Conservation (phyloP, 2,329 filamentous ascomycete genomes). For the Colletotrichum spaethianum region DNA sequence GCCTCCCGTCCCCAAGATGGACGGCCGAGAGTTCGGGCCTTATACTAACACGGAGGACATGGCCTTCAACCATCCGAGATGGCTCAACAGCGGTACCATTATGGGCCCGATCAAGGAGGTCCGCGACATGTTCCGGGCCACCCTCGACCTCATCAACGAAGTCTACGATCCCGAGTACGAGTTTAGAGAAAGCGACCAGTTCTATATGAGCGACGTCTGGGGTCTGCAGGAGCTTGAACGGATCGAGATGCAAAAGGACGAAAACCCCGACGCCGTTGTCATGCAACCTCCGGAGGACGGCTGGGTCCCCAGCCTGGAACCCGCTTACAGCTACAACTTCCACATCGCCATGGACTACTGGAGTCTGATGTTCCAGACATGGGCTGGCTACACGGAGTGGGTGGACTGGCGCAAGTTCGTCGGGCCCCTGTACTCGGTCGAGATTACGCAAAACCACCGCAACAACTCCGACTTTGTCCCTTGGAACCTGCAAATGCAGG, state of each 20-base stretch:
- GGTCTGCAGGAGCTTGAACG: conserved; percentile 59
- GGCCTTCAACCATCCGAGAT: conserved; percentile 53
- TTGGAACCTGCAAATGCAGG: conserved; percentile 51
- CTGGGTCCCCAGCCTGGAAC: conserved; percentile 42
- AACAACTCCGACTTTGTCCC: conserved; percentile 48
- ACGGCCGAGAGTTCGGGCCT: conserved; percentile 52
- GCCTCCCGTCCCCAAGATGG: conserved; percentile 53
- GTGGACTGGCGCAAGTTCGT: conserved; percentile 53
- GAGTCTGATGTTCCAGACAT: conserved; percentile 57
- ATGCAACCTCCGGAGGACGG: conserved; percentile 43
- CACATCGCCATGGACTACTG: conserved; percentile 59
- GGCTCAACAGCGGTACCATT: conserved; percentile 62
- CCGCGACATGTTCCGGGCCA: conserved; percentile 49
- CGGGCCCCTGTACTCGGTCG: conserved; percentile 45
- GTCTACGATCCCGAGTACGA: conserved; percentile 51
- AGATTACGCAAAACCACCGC: conserved; percentile 42
- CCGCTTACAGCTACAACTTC: conserved; percentile 44
- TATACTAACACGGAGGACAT: conserved; percentile 51
- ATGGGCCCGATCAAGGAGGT: conserved; percentile 56
- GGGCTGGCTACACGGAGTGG: conserved; percentile 53
- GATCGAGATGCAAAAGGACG: conserved; percentile 46
- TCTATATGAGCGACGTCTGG: conserved; percentile 59
- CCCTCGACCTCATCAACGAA: conserved; percentile 49
- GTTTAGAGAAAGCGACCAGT: conserved; percentile 58
- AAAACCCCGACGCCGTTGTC: conserved; percentile 41